phyloP scores from a whole-genome alignment of 2,329 filamentous ascomycete genomes.

The Neocucurbitaria cava region DNA sequence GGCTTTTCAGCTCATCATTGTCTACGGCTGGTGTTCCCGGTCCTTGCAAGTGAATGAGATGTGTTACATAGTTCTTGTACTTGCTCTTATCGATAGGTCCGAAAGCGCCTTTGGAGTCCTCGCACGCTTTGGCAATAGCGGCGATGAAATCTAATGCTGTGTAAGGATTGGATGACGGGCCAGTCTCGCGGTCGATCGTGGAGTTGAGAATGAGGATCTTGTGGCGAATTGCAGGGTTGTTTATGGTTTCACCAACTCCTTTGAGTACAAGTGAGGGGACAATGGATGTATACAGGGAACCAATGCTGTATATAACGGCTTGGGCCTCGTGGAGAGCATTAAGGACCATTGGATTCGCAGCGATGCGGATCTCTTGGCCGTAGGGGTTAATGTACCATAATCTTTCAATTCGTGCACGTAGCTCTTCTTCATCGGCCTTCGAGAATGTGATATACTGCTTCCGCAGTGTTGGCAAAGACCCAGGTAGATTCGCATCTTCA shows the following conservation, averaged over 20 bases:
- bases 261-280: slow-evolving; percentile 81
- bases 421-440: slow-evolving; percentile 75
- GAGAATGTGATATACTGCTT: slow-evolving; percentile 83
- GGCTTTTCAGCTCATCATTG: slow-evolving; percentile 63
- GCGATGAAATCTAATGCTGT: slow-evolving; percentile 81
- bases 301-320: slow-evolving; percentile 87
- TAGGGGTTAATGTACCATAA: slow-evolving; percentile 99
- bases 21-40: slow-evolving; percentile 74
- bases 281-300: slow-evolving; percentile 90
- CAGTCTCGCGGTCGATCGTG: slow-evolving; percentile 84
- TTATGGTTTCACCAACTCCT: slow-evolving; percentile 73
- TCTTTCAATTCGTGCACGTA: slow-evolving; percentile 77
- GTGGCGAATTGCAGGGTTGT: slow-evolving; percentile 61
- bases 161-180: slow-evolving; percentile 69
- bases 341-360: slow-evolving; percentile 81
- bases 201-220: slow-evolving; percentile 89
- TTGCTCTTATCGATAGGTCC: slow-evolving; percentile 46
- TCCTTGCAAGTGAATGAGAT: slow-evolving; percentile 80
- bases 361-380: slow-evolving; percentile 90
- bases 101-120: slow-evolving; percentile 58
- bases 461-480: slow-evolving; percentile 79
- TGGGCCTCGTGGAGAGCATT: slow-evolving; percentile 69
- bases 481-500: slow-evolving; percentile 82
- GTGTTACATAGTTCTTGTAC: slow-evolving; percentile 77
- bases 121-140: slow-evolving; percentile 73